phyloP scores from a whole-genome alignment of 192 early-diverging fungal genomes.

The Lobosporangium transversale region DNA sequence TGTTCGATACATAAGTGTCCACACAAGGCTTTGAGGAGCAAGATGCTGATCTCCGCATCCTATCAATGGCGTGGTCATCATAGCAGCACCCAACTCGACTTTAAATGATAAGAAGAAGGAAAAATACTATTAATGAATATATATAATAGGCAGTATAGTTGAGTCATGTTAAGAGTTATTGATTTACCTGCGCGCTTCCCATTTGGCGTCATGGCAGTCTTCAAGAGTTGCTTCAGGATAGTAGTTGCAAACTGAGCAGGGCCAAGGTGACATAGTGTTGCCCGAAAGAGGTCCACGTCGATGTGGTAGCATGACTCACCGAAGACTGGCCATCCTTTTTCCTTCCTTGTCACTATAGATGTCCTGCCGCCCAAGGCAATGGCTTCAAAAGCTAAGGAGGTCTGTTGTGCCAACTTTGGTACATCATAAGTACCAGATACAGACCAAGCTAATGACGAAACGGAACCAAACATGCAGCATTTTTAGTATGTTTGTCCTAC shows the following conservation, averaged over 20 bases:
- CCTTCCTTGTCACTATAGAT: conserved; percentile 16
- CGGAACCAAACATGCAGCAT: no score
- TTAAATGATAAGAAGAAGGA: no score
- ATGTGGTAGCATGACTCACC: conserved; percentile 36
- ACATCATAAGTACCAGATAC: conserved; percentile 33
- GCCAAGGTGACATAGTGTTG: conserved; percentile 27
- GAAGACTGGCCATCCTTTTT: conserved; percentile 39
- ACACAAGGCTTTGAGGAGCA: conserved; percentile 33
- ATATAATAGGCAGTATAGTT: no score
- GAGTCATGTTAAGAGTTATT: no score
- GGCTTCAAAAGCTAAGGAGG: conserved; percentile 12
- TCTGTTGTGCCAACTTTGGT: conserved; percentile 35
- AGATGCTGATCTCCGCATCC: conserved; percentile 27
- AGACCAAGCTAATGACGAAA: conserved; percentile 30
- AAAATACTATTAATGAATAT: neutral
- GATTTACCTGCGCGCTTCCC: conserved; percentile 41
- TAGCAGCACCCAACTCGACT: conserved; percentile 46
- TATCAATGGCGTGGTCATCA: conserved; percentile 40
- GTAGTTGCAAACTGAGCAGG: conserved; percentile 35
- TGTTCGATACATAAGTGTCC: conserved; percentile 34
- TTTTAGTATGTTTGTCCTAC: no score
- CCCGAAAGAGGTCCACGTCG: conserved; percentile 37
- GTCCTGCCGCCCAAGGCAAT: conserved; percentile 39
- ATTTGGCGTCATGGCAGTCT: conserved; percentile 22
- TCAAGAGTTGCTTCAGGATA: conserved; percentile 34